A percentile compares a stretch with the other conserved stretches of the same genome.
Conservation (phyloP, 257 asterid genomes). For the Przewalskia tangutica region DNA sequence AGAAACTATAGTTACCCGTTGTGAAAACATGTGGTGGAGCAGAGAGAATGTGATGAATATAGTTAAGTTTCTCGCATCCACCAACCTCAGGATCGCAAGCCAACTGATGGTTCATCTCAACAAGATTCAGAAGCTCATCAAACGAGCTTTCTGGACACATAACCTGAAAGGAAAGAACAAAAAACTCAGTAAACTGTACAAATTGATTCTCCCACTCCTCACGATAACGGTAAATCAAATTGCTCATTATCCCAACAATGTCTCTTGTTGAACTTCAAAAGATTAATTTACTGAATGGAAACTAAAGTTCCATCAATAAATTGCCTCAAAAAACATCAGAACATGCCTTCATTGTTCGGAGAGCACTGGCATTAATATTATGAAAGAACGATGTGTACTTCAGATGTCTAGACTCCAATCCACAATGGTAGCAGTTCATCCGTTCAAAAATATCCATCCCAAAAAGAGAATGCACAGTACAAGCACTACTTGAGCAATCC, state of each 20-base stretch:
- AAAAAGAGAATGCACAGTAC: constrained; percentile 75
- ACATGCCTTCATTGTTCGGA: constrained; percentile 84
- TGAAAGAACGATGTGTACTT: constrained; percentile 88
- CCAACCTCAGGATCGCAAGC: constrained; percentile 86
- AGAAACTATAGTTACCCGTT: constrained; percentile 37
- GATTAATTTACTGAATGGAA: neutral
- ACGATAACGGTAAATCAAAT: neutral
- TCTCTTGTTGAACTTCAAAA: neutral
- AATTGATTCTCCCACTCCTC: neutral
- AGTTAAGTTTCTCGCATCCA: constrained; percentile 84
- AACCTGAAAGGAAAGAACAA: constrained; percentile 37
- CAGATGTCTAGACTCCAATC: constrained; percentile 76
- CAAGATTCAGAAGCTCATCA: constrained; percentile 75
- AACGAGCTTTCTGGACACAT: constrained; percentile 74
- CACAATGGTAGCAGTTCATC: constrained; percentile 78
- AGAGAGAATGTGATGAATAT: constrained; percentile 75
- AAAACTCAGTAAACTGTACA: constrained; percentile 1
- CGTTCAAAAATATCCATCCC: constrained; percentile 89
- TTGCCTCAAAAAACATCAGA: neutral
- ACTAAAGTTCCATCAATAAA: neutral
- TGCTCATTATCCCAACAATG: constrained; percentile 7
- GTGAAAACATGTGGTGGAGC: constrained; percentile 80
- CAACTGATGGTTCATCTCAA: constrained; percentile 90
- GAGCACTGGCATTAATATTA: constrained; percentile 84
- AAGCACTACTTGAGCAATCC: constrained; percentile 66